These are phyloP conservation scores for Geosmithia flava DNA, from an alignment of 2,329 filamentous ascomycete genomes.

Conservation along the genomic window DNA sequence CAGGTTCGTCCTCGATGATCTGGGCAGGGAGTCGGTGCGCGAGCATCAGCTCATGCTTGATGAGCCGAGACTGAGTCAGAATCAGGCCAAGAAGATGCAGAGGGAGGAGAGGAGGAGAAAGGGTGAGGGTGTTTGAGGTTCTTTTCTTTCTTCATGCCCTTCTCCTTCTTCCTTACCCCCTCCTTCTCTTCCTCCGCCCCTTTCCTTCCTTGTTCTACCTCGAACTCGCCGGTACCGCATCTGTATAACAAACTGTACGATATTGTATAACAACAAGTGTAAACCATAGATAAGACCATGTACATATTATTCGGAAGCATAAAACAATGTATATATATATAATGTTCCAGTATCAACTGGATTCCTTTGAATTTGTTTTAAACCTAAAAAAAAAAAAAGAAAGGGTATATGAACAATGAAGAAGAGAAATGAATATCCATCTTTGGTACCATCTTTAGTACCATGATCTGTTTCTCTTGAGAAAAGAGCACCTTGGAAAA, in stretches of 20 bases:
- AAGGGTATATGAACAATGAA: neutral
- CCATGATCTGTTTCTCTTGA: neutral
- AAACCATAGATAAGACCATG: too few relatives aligned
- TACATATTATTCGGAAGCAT: neutral
- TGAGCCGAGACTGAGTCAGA: slow-evolving; percentile 45
- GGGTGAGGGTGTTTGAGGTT: slow-evolving; percentile 6
- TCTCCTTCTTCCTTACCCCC: too few relatives aligned
- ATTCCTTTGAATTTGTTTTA: neutral
- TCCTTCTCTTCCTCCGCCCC: neutral
- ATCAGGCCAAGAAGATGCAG: slow-evolving; percentile 54
- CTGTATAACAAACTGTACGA: too few relatives aligned
- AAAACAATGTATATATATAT: neutral
- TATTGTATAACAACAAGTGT: neutral
- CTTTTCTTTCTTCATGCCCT: too few relatives aligned
- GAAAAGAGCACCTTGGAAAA: neutral
- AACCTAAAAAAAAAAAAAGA: neutral
- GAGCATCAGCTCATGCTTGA: slow-evolving; percentile 31
- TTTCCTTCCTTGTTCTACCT: neutral
- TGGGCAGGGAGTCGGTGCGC: slow-evolving; percentile 47
- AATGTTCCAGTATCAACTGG: neutral
- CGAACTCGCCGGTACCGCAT: too few relatives aligned
- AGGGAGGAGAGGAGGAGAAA: slow-evolving; percentile 44
- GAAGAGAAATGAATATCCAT: neutral
- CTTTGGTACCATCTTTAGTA: neutral
- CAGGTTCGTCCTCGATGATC: slow-evolving; percentile 65